Evolutionary conservation across 169 alveolate species (phyloP).

Genomic region (Cryptosporidium muris): DNA sequence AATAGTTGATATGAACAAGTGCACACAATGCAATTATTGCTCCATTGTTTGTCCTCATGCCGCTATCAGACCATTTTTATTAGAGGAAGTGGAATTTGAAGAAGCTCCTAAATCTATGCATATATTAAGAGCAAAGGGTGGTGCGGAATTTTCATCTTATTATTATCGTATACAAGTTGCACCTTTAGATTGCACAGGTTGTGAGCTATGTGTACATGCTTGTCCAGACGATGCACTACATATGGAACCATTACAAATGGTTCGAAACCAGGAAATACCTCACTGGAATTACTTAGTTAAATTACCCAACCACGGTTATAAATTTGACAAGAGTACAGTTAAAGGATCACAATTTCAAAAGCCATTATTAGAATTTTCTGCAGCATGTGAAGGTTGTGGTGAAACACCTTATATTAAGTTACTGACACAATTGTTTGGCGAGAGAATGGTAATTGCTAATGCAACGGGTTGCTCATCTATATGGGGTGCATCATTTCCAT

Average conservation of each 20-base stretch:
- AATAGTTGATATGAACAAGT: slow-evolving; percentile 79
- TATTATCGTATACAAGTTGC: slow-evolving; percentile 78
- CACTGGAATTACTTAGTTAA: slow-evolving; percentile 75
- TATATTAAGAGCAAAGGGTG: slow-evolving; percentile 73
- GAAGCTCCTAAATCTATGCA: slow-evolving; percentile 74
- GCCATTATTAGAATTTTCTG: slow-evolving; percentile 79
- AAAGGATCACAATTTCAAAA: slow-evolving; percentile 78
- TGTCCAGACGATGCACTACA: slow-evolving; percentile 79
- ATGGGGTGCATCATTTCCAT: slow-evolving; percentile 80
- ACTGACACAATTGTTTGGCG: slow-evolving; percentile 77
- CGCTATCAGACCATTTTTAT: slow-evolving; percentile 77
- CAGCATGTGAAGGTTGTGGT: slow-evolving; percentile 82
- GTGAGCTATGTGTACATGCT: slow-evolving; percentile 78
- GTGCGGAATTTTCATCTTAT: slow-evolving; percentile 72
- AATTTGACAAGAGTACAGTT: slow-evolving; percentile 74
- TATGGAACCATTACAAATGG: slow-evolving; percentile 70
- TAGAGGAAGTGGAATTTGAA: slow-evolving; percentile 72
- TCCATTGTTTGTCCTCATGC: slow-evolving; percentile 79
- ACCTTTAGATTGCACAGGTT: slow-evolving; percentile 79
- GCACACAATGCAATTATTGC: slow-evolving; percentile 79
- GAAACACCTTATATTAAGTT: slow-evolving; percentile 81
- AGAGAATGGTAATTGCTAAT: slow-evolving; percentile 78
- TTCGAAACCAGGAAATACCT: slow-evolving; percentile 58
- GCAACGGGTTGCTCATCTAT: slow-evolving; percentile 81
- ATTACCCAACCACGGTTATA: slow-evolving; percentile 73